Conservation (phyloP, 768 basidiomycete species). For the Phaeolepiota aurea region DNA sequence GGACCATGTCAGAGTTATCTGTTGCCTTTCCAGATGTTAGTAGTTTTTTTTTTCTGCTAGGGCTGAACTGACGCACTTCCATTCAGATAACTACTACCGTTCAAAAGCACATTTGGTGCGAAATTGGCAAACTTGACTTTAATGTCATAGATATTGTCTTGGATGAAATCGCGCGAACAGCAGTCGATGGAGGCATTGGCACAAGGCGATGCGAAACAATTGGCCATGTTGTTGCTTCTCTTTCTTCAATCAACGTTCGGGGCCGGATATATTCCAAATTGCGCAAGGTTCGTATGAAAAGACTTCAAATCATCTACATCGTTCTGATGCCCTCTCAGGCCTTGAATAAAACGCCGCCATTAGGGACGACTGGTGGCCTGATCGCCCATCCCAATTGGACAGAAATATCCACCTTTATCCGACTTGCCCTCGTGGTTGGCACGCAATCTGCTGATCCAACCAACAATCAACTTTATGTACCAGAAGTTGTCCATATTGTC, state of each 20-base stretch:
- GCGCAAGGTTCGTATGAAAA: slow-evolving; percentile 51
- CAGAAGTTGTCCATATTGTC: slow-evolving; percentile 76
- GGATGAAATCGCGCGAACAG: slow-evolving; percentile 74
- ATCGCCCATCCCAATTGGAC: slow-evolving; percentile 70
- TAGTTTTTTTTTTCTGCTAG: too few relatives aligned
- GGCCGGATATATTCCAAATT: slow-evolving; percentile 73
- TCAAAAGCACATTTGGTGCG: slow-evolving; percentile 71
- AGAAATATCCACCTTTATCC: slow-evolving; percentile 73
- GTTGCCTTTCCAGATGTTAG: slow-evolving; percentile 63
- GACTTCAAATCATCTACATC: background rate
- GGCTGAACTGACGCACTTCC: too few relatives aligned
- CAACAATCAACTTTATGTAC: slow-evolving; percentile 71
- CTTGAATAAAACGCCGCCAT: slow-evolving; percentile 62
- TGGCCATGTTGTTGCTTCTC: slow-evolving; percentile 60
- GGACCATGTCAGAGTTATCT: slow-evolving; percentile 71
- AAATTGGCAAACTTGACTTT: slow-evolving; percentile 63
- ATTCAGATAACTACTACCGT: slow-evolving; percentile 56
- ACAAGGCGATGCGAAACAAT: slow-evolving; percentile 70
- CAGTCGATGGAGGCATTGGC: slow-evolving; percentile 77
- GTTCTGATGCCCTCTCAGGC: slow-evolving; percentile 31
- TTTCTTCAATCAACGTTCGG: slow-evolving; percentile 71
- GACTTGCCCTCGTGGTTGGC: slow-evolving; percentile 65
- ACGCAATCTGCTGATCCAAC: slow-evolving; percentile 56
- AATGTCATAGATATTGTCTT: slow-evolving; percentile 63
- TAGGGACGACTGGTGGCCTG: slow-evolving; percentile 54